These are phyloP conservation scores for Lentithecium fluviatile DNA, from an alignment of 495 filamentous ascomycete genomes.

Conservation along the genomic window DNA sequence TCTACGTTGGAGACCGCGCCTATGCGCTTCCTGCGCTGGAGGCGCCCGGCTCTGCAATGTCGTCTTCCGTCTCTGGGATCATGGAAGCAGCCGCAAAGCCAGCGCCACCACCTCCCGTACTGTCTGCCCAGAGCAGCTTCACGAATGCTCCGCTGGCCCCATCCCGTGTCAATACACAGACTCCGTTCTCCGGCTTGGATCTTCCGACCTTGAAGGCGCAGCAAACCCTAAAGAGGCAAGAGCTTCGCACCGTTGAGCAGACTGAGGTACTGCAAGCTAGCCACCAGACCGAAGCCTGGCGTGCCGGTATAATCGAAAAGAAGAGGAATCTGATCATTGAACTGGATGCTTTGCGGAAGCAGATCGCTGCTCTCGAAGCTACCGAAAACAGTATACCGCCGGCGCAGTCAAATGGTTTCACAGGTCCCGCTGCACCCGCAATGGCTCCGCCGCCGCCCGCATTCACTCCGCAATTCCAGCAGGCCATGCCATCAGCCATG, in stretches of 20 bases:
- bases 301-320: constrained; percentile 20
- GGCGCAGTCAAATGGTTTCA: neutral
- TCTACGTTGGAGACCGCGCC: constrained; percentile 12
- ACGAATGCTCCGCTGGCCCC: neutral
- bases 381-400: neutral
- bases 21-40: constrained; percentile 12
- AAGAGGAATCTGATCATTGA: constrained; percentile 33
- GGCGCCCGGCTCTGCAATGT: neutral
- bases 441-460: constrained; percentile 1
- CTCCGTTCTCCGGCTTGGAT: neutral
- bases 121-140: constrained; percentile 3
- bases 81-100: neutral
- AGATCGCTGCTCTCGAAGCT: constrained; percentile 18
- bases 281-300: constrained; percentile 15
- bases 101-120: neutral
- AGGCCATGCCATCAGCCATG: constrained; percentile 1
- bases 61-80: constrained; percentile 1
- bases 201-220: constrained; percentile 15
- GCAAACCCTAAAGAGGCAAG: constrained; percentile 15
- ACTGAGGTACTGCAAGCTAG: constrained; percentile 25
- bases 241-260: constrained; percentile 29
- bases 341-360: constrained; percentile 27
- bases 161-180: neutral
- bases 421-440: neutral
- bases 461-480: constrained; percentile 21